phyloP scores from a whole-genome alignment of 2,329 filamentous ascomycete genomes.

The Phialocephala subalpina region DNA sequence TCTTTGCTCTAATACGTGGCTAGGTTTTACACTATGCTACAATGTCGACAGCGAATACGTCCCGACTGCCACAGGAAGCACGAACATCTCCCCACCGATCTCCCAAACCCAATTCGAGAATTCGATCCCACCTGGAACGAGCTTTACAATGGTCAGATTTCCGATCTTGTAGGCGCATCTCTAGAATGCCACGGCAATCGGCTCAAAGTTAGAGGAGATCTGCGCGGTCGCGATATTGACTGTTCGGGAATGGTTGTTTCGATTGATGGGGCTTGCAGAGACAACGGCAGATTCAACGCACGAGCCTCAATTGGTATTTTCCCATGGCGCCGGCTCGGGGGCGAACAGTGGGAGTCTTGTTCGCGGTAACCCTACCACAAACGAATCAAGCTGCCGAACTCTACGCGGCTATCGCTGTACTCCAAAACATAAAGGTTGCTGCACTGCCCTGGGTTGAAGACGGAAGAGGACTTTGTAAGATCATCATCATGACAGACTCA shows the following conservation, averaged over 20 bases:
- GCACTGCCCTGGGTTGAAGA: background rate
- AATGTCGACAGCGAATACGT: too few species aligned
- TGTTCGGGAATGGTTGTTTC: background rate
- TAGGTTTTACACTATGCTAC: too few species aligned
- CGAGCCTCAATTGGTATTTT: slow-evolving; percentile 12
- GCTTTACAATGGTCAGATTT: background rate
- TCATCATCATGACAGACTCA: slow-evolving; percentile 14
- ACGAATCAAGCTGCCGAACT: slow-evolving; percentile 14
- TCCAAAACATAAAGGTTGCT: background rate
- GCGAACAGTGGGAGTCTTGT: background rate
- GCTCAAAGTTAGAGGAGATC: background rate
- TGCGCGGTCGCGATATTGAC: background rate
- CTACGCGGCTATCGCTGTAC: background rate
- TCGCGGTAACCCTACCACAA: background rate
- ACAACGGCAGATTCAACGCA: slow-evolving; percentile 6
- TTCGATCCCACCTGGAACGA: background rate
- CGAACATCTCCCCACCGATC: background rate
- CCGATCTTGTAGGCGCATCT: background rate
- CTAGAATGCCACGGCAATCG: background rate
- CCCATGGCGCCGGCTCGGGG: background rate
- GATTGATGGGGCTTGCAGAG: slow-evolving; percentile 15
- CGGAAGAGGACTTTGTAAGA: background rate
- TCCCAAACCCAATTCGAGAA: background rate
- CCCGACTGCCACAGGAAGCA: background rate
- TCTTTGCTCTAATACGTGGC: too few species aligned